Base-by-base conservation (phyloP, 306 rosid species). In the Pyrus bretschneideri region DNA sequence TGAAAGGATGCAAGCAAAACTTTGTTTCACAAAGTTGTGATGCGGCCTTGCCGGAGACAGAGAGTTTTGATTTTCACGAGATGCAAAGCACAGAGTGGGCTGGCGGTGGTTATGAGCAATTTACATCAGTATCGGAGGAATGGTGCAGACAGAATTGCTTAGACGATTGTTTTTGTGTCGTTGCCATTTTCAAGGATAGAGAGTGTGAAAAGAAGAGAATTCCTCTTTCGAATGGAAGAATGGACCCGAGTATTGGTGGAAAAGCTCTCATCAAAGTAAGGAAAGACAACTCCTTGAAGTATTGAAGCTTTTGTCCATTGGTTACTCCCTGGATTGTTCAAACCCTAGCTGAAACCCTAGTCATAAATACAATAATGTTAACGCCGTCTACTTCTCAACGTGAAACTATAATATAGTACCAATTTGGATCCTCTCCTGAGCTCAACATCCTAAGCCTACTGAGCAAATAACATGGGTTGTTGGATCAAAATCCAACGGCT, bases 11-110 rank as follows among this genome's bases (percentile, higher is more conserved):
- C 69, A 85, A 76, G 72, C 79, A 35, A 15, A n/a, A 0, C 45
- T 78, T 81, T 61, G 11, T 71, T 17, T 13, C 85, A 18, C 88
- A 81, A 67, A 85, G 83, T 15, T 85, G 88, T 54, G 83, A 78
- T 44, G 52, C 6, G 59, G 35, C 54, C n/a, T 72, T 5, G 1
- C 23, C 72, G 0, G 74, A 81, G 18, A 13, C 29, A 0, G 74
- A 78, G 25, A 10, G 0, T 52, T 81, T 85, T 18, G n/a, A 68
- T 3, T 51, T 82, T 21, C 0, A 9, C 3, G 1, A 17, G 27
- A 54, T 81, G 72, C 51, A 11, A 8, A 57, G 21, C 45, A 4
- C 25, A 27, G 19, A 81, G 61, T 77, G 85, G 81, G 51, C 55
- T 40, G 4, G 1, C 0, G 22, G 55, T 17, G 49, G 73, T 22